Evolutionary conservation across 2,329 filamentous ascomycete genomes (phyloP), one percentile per base, ranked within the genome.

Genomic region (Macroventuria anomochaeta): DNA sequence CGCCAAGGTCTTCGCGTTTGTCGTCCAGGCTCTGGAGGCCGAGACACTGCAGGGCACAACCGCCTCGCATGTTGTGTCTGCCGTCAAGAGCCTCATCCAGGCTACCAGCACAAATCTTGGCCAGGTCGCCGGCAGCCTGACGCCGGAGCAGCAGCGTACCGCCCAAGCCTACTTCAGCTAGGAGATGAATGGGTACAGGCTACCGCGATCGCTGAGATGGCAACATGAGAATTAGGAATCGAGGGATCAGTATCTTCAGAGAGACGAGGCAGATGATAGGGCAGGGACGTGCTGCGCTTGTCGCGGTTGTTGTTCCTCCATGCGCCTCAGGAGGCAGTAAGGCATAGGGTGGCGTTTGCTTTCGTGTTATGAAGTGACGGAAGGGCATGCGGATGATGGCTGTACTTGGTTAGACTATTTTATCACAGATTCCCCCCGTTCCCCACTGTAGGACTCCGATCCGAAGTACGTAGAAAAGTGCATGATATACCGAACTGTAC

Each of bases 21-120:
- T 97, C 50, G 91, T 88, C 21, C 88, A 96, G 74, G 93, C 93
- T 17, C 85, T 99, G 12, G 93, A 97, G 71, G 89, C 91, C 5
- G 91, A 96, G 71, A 93, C 93, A 15, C 81, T 99, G 33, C 90
- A 93, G 70, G 93, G 93, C 17, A 86, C 92, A 70, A 92, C 89
- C 17, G 91, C 90, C 21, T 84, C 81, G 57, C 86, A 88, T 57
- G 89, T 96, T 52, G 90, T 91, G 26, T 81, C 81, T 37, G 87
- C 91, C 2, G 90, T 90, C 29, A 96, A 96, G 78, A 79, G 85
- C 46, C 82, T 99, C 43, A 83, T 96, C 33, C 83, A 86, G 56
- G 83, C 84, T 25, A 88, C 91, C 5, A 87, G 86, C 46, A 80
- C 95, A 39, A 89, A 96, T 67, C 86, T 90, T 2, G 86, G 86